Percentiles rank a stretch among this genome's conserved stretches.
Conservation (phyloP, 257 asterid species). For the Fraxinus anomala region DNA sequence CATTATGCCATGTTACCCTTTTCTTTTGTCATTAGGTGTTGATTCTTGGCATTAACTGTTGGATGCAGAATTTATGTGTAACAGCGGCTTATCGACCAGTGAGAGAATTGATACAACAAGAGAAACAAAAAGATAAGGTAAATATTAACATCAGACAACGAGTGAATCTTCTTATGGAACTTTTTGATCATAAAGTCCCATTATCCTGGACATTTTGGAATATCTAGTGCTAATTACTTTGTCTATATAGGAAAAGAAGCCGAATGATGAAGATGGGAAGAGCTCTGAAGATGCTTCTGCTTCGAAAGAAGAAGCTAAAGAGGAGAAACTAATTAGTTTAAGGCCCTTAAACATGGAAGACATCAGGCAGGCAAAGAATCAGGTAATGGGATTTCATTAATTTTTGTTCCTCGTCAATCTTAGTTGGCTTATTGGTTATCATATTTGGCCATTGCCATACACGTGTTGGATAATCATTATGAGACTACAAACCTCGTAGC, state of each 20-base stretch:
- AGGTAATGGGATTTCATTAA: slow-evolving; percentile 45
- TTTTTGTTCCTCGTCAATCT: not conserved
- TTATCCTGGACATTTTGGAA: not conserved
- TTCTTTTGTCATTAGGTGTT: slow-evolving; percentile 12
- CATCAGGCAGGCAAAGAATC: slow-evolving; percentile 81
- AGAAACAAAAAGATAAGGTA: slow-evolving; percentile 72
- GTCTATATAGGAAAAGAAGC: slow-evolving; percentile 55
- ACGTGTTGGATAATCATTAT: too few relatives aligned
- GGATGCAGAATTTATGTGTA: slow-evolving; percentile 75
- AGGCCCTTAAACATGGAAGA: slow-evolving; percentile 92
- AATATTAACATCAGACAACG: not conserved
- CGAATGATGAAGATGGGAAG: slow-evolving; percentile 44
- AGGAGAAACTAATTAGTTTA: slow-evolving; percentile 58
- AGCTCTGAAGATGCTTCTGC: slow-evolving; percentile 45
- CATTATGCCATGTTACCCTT: not conserved
- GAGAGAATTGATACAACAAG: slow-evolving; percentile 80
- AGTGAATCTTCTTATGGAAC: too few relatives aligned
- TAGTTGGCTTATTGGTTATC: not conserved
- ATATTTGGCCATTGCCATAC: too few relatives aligned
- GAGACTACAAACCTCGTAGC: too few relatives aligned
- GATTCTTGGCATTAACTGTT: slow-evolving; percentile 30
- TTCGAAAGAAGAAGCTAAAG: slow-evolving; percentile 48
- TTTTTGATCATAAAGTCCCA: too few relatives aligned
- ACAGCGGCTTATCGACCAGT: slow-evolving; percentile 96
- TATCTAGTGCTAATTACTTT: slow-evolving; percentile 14